These are phyloP conservation scores for Arthroderma uncinatum DNA, from an alignment of 2,329 filamentous ascomycete genomes.

Conservation along the genomic window DNA sequence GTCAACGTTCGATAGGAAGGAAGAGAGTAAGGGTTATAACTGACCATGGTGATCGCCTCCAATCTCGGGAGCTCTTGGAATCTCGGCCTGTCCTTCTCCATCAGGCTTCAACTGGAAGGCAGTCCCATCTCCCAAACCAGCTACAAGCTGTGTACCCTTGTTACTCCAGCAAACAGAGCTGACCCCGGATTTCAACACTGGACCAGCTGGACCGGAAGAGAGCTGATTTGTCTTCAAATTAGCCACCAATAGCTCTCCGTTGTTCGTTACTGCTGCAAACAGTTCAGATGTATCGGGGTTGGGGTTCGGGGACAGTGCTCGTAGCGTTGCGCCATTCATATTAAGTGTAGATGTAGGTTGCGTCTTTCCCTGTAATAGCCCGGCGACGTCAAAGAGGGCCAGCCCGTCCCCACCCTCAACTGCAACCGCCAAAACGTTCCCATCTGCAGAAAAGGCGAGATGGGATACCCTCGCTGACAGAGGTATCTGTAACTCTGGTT, in stretches of 20 bases:
- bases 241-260: constrained; percentile 73
- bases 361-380: constrained; percentile 54
- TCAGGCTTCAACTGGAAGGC: constrained; percentile 74
- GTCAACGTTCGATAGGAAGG: not conserved
- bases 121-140: constrained; percentile 69
- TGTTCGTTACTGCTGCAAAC: constrained; percentile 67
- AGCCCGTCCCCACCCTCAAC: constrained; percentile 72
- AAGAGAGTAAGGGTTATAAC: constrained; percentile 19
- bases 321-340: constrained; percentile 63
- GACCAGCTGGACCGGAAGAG: constrained; percentile 48
- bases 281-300: constrained; percentile 58
- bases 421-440: constrained; percentile 70
- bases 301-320: constrained; percentile 70
- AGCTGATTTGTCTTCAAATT: constrained; percentile 60
- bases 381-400: constrained; percentile 67
- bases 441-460: constrained; percentile 81
- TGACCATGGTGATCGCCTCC: constrained; percentile 55
- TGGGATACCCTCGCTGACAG: constrained; percentile 72
- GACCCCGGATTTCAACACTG: constrained; percentile 59
- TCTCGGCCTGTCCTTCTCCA: constrained; percentile 62
- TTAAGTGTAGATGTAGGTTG: constrained; percentile 62
- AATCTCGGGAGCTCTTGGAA: constrained; percentile 64
- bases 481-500: constrained; percentile 60
- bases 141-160: constrained; percentile 83
- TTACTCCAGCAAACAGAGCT: constrained; percentile 85